phyloP scores from a whole-genome alignment of 768 basidiomycete species.

The Termitomyces sp. region DNA sequence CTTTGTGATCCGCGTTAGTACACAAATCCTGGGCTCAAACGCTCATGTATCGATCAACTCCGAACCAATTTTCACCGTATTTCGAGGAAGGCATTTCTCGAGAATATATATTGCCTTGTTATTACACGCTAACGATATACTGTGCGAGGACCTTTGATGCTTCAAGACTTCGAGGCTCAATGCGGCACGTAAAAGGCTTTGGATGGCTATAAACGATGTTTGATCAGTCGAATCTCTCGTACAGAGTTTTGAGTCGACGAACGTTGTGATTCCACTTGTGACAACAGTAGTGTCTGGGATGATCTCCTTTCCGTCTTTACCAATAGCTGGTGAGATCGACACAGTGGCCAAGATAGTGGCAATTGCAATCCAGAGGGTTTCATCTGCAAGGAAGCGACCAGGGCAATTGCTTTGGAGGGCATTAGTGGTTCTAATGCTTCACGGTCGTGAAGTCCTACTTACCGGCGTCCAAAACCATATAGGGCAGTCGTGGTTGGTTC shows the following conservation, averaged over 20 bases:
- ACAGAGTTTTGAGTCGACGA: background rate
- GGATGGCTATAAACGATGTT: background rate
- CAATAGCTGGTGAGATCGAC: slow-evolving; percentile 27
- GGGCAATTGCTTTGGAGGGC: slow-evolving; percentile 25
- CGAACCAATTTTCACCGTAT: too few relatives aligned
- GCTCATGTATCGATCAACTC: too few relatives aligned
- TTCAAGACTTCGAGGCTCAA: background rate
- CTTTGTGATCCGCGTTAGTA: too few relatives aligned
- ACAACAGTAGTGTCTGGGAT: slow-evolving; percentile 16
- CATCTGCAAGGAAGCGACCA: slow-evolving; percentile 36
- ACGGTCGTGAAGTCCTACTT: background rate
- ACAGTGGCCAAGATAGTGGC: slow-evolving; percentile 20
- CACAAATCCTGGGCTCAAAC: too few relatives aligned
- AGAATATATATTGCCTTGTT: background rate
- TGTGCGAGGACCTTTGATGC: background rate
- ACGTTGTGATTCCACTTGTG: background rate
- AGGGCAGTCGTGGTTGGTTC: slow-evolving; percentile 4
- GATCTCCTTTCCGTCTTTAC: slow-evolving; percentile 26
- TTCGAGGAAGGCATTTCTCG: background rate
- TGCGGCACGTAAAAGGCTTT: background rate
- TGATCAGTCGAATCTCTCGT: background rate
- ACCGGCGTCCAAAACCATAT: slow-evolving; percentile 22
- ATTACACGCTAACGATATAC: background rate
- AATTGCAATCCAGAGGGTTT: slow-evolving; percentile 24
- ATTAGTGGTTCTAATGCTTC: background rate